Conservation (phyloP, 164 flowering plant species). For the Tinospora cordifolia region DNA sequence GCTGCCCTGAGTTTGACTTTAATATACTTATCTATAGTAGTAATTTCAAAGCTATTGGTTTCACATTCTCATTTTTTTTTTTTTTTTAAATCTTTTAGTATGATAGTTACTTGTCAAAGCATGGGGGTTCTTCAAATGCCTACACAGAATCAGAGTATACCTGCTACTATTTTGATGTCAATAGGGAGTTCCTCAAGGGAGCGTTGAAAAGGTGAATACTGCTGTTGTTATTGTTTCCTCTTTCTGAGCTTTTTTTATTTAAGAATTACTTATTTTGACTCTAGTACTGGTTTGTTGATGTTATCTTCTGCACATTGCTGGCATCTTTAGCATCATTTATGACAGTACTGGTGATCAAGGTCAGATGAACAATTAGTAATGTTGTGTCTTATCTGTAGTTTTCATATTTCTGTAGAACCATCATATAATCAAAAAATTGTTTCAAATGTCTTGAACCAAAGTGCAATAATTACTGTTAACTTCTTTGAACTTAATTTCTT, state of each 20-base stretch:
- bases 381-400: neutral
- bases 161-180: slow-evolving; percentile 95
- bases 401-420: neutral
- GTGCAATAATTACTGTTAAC: neutral
- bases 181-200: slow-evolving; percentile 75
- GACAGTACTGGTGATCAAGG: neutral
- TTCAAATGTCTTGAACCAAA: no score
- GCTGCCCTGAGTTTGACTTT: neutral
- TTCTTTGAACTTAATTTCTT: neutral
- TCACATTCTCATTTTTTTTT: slow-evolving; percentile 11
- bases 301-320: neutral
- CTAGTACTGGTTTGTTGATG: neutral
- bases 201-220: slow-evolving; percentile 66
- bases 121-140: slow-evolving; percentile 96
- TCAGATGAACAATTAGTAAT: neutral
- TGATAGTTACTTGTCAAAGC: slow-evolving; percentile 97
- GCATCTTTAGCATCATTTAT: no score
- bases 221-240: neutral
- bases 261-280: neutral
- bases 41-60: neutral
- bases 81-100: no score
- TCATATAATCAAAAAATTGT: no score
- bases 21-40: neutral
- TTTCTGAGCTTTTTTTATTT: neutral
- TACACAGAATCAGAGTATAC: slow-evolving; percentile 89